Percentiles rank a stretch among this genome's conserved stretches.
These are phyloP conservation scores for Scutellaria baicalensis DNA, from an alignment of 257 asterid genomes.

Conservation along the genomic window DNA sequence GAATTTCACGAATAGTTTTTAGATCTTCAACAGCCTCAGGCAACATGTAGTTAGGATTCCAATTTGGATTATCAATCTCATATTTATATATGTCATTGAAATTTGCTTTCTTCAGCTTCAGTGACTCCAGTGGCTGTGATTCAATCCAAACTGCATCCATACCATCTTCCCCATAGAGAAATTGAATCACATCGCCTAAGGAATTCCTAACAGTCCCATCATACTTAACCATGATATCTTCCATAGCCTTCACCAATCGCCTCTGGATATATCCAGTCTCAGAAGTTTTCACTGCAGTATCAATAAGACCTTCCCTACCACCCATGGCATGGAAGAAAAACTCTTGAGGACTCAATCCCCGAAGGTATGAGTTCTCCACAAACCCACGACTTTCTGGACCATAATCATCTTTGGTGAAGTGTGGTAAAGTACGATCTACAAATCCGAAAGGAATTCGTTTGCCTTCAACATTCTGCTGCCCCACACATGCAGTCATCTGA, in stretches of 20 bases:
- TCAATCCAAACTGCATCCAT: constrained; percentile 99
- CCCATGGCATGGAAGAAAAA: constrained; percentile 99
- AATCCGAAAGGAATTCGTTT: constrained; percentile 98
- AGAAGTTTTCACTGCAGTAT: constrained; percentile 98
- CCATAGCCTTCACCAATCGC: constrained; percentile 98
- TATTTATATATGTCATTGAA: constrained; percentile 66
- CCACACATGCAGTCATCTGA: constrained; percentile 99
- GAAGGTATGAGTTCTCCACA: constrained; percentile 95
- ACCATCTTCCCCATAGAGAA: constrained; percentile 98
- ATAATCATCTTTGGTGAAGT: constrained; percentile 82
- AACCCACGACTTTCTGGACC: constrained; percentile 99
- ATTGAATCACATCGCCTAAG: constrained; percentile 96
- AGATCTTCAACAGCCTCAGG: constrained; percentile 91
- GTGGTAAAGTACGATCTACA: constrained; percentile 86
- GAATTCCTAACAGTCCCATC: constrained; percentile 99
- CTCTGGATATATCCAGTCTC: constrained; percentile 99
- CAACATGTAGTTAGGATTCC: constrained; percentile 87
- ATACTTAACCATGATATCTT: constrained; percentile 98
- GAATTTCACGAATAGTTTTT: constrained; percentile 80
- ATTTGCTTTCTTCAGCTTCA: constrained; percentile 71
- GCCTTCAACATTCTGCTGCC: constrained; percentile 99
- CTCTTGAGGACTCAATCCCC: constrained; percentile 97
- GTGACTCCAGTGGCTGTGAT: constrained; percentile 83
- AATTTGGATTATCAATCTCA: constrained; percentile 74
- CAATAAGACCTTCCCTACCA: constrained; percentile 99